Evolutionary conservation across 2,329 filamentous ascomycete species (phyloP).

Genomic region (Kalmusia sp.): DNA sequence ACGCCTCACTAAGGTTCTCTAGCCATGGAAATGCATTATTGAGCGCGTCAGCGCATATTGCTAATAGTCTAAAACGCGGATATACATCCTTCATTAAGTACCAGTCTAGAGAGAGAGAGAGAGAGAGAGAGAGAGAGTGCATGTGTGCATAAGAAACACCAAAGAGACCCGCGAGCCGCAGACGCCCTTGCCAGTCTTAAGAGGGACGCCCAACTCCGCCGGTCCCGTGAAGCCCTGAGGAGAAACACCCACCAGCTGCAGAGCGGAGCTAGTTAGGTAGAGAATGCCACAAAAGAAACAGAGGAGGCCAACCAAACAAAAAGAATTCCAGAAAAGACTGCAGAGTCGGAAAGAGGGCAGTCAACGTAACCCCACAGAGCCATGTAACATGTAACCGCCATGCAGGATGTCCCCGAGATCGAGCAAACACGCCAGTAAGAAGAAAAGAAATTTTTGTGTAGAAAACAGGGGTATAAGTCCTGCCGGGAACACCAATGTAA

Average conservation of each 20-base stretch:
- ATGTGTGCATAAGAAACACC: constrained; percentile 35
- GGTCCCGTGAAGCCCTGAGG: constrained; percentile 17
- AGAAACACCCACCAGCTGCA: constrained; percentile 17
- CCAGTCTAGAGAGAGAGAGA: constrained; percentile 49
- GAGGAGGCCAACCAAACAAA: constrained; percentile 24
- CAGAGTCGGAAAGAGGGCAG: constrained; percentile 18
- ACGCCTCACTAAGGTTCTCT: no score
- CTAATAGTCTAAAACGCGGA: constrained; percentile 46
- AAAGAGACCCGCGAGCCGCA: constrained; percentile 27
- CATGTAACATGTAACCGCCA: constrained; percentile 32
- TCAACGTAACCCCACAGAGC: constrained; percentile 27
- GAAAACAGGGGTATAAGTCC: constrained; percentile 51
- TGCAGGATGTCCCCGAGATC: constrained; percentile 32
- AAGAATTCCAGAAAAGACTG: constrained; percentile 25
- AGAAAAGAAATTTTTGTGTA: constrained; percentile 43
- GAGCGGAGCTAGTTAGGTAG: constrained; percentile 22
- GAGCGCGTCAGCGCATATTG: constrained; percentile 36
- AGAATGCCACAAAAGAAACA: constrained; percentile 36
- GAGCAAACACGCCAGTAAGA: constrained; percentile 37
- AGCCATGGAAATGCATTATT: constrained; percentile 35
- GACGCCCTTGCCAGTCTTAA: constrained; percentile 43
- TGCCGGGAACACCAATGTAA: constrained; percentile 47
- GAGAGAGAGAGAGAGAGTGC: no score
- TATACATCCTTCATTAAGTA: constrained; percentile 50
- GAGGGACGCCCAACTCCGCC: constrained; percentile 43